These are phyloP conservation scores for Hygrophila difformis DNA, from an alignment of 257 asterid species.

Conservation along the genomic window DNA sequence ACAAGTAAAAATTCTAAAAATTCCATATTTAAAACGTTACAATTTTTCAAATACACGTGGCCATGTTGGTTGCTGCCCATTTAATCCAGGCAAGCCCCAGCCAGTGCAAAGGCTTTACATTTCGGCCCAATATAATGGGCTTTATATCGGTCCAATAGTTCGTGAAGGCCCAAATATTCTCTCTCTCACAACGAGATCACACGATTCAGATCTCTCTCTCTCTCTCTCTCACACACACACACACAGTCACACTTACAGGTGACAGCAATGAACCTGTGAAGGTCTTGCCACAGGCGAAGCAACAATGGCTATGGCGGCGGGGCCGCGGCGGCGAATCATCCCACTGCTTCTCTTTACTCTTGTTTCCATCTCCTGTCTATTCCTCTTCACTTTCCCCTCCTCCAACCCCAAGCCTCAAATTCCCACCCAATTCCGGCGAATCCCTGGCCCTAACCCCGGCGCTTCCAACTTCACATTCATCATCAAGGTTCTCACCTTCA, in stretches of 20 bases:
- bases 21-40: too few relatives aligned
- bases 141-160: too few relatives aligned
- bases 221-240: constrained; percentile 9
- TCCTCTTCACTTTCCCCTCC: constrained; percentile 30
- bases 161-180: constrained; percentile 4
- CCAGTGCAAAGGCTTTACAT: too few relatives aligned
- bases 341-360: constrained; percentile 34
- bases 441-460: constrained; percentile 17
- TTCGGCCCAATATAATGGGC: too few relatives aligned
- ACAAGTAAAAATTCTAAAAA: too few relatives aligned
- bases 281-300: too few relatives aligned
- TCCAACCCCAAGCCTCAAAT: constrained; percentile 23
- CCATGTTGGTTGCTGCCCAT: too few relatives aligned
- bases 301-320: constrained; percentile 16
- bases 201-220: constrained; percentile 2
- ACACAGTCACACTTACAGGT: not conserved
- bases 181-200: not conserved
- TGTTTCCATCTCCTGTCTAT: constrained; percentile 38
- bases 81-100: too few relatives aligned
- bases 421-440: constrained; percentile 23
- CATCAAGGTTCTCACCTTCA: constrained; percentile 81
- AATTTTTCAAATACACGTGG: too few relatives aligned
- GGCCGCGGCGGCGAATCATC: constrained; percentile 25
- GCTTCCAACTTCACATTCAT: constrained; percentile 61
- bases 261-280: not conserved